Evolutionary conservation across 2,329 filamentous ascomycete genomes (phyloP).

Genomic region (Berkeleyomyces basicola): DNA sequence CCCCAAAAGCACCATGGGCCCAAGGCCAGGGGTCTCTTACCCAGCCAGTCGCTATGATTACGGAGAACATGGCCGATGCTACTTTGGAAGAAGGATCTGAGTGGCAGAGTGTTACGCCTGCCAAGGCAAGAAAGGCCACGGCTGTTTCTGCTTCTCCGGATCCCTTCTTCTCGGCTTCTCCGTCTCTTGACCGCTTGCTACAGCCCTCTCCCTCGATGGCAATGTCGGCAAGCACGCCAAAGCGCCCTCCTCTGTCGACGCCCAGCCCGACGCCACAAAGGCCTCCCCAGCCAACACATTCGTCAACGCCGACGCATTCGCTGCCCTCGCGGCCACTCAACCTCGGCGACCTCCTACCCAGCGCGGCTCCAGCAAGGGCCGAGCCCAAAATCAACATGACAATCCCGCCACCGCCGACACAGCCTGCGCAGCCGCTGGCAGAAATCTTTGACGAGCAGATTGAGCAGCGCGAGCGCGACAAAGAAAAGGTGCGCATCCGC

Average conservation of each 20-base stretch:
- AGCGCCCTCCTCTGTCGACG: neutral
- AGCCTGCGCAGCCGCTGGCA: conserved; percentile 40
- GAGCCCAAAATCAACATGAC: conserved; percentile 46
- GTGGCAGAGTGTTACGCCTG: conserved; percentile 10
- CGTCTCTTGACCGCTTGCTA: neutral
- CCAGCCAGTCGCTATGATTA: neutral
- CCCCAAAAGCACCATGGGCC: conserved; percentile 8
- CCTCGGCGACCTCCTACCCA: conserved; percentile 7
- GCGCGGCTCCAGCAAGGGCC: conserved; percentile 30
- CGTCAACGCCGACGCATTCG: neutral
- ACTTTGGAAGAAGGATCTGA: conserved; percentile 1
- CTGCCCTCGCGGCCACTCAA: conserved; percentile 5
- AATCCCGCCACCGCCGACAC: conserved; percentile 7
- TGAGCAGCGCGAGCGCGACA: conserved; percentile 52
- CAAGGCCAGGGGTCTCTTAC: neutral
- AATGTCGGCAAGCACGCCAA: neutral
- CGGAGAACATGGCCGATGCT: conserved; percentile 12
- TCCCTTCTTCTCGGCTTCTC: neutral
- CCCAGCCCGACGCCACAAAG: neutral
- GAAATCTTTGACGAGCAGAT: conserved; percentile 83
- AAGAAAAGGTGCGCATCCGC: conserved; percentile 71
- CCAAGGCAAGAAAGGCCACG: neutral
- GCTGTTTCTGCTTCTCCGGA: neutral
- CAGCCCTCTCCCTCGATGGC: neutral
- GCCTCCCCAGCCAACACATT: neutral